Percentiles rank a stretch among this genome's conserved stretches.
Conservation (phyloP, 1,139 yeast species). For the Geotrichum bryndzae region DNA sequence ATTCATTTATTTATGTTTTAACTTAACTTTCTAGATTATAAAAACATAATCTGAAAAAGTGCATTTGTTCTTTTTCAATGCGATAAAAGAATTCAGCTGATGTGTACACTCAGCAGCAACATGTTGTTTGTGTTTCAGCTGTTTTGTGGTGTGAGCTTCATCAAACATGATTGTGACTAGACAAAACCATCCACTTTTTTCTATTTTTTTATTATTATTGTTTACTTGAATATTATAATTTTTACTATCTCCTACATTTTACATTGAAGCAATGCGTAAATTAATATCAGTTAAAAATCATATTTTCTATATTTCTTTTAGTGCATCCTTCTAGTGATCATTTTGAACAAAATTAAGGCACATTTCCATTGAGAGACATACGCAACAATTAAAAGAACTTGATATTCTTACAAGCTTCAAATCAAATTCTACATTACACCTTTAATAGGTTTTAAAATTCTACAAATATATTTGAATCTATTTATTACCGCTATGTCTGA, state of each 20-base stretch:
- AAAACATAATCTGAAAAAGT: too few relatives aligned
- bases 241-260: not conserved
- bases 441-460: not conserved
- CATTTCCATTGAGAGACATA: too few relatives aligned
- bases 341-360: too few relatives aligned
- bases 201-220: too few relatives aligned
- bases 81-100: not conserved
- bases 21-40: too few relatives aligned
- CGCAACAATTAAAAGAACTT: too few relatives aligned
- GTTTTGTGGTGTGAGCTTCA: not conserved
- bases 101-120: not conserved
- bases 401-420: not conserved
- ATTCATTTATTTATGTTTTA: too few relatives aligned
- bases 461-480: not conserved
- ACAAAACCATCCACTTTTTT: not conserved
- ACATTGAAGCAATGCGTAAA: too few relatives aligned
- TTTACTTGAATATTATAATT: not conserved
- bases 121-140: not conserved
- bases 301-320: too few relatives aligned
- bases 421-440: not conserved
- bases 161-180: not conserved
- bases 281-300: too few relatives aligned
- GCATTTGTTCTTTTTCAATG: not conserved
- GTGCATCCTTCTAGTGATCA: too few relatives aligned
- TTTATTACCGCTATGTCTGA: constrained; percentile 37